Conservation (phyloP, 257 asterid species). For the Paulownia fortunei region DNA sequence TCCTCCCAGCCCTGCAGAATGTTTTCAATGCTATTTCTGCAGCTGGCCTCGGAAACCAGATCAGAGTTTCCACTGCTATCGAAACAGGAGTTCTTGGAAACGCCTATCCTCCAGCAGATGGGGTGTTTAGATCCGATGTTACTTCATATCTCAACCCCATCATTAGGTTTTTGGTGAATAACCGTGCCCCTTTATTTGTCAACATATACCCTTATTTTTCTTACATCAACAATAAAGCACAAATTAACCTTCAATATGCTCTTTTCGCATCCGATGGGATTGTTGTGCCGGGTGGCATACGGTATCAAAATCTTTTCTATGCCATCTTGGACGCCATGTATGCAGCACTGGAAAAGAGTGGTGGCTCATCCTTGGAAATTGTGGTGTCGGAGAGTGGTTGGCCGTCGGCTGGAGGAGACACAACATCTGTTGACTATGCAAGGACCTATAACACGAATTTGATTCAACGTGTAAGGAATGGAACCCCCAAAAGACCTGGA, state of each 20-base stretch:
- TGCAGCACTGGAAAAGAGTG: conserved; percentile 36
- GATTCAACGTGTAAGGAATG: conserved; percentile 17
- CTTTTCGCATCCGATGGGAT: conserved; percentile 31
- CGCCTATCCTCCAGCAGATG: conserved; percentile 40
- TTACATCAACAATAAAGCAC: conserved; percentile 8
- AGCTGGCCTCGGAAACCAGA: conserved; percentile 31
- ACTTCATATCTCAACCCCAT: conserved; percentile 17
- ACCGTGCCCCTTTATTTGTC: conserved; percentile 30
- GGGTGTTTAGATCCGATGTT: conserved; percentile 33
- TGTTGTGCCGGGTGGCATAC: conserved; percentile 28
- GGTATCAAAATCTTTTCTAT: conserved; percentile 42
- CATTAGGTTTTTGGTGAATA: conserved; percentile 21
- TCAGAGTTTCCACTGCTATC: conserved; percentile 38
- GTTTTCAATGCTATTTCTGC: conserved; percentile 29
- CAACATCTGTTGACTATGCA: neutral
- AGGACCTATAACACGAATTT: conserved; percentile 23
- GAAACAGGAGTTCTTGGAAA: conserved; percentile 31
- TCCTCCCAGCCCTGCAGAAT: conserved; percentile 41
- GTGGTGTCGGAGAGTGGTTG: conserved; percentile 42
- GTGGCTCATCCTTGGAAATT: conserved; percentile 22
- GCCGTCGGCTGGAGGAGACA: conserved; percentile 29
- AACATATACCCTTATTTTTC: conserved; percentile 48
- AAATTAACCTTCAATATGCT: conserved; percentile 29
- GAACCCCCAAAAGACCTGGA: conserved; percentile 33
- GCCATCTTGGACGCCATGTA: conserved; percentile 29